A percentile compares a stretch with the other conserved stretches of the same genome.
Evolutionary conservation across 306 rosid genomes (phyloP).

Genomic region (Phaseolus lunatus): DNA sequence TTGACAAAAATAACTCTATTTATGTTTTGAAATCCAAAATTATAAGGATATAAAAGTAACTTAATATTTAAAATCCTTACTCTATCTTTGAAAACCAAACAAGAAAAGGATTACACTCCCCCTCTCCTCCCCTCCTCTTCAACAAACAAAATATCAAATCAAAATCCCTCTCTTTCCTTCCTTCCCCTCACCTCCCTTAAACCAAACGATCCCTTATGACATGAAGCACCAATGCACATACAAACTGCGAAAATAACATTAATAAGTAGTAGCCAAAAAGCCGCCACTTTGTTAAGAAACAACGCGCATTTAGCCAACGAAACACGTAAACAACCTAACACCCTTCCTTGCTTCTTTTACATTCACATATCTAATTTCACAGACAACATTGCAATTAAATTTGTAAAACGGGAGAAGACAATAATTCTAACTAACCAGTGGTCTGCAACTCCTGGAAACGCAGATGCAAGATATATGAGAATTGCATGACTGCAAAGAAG

Average conservation of each 20-base stretch:
- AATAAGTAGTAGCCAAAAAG: not conserved
- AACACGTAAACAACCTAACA: conserved; percentile 22
- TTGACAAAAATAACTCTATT: too few species aligned
- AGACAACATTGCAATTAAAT: conserved; percentile 7
- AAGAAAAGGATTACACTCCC: too few species aligned
- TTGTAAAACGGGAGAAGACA: conserved; percentile 19
- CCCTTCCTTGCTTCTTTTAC: not conserved
- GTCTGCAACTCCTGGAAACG: conserved; percentile 80
- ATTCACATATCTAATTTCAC: conserved; percentile 7
- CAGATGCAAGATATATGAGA: conserved; percentile 75
- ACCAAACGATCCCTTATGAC: too few species aligned
- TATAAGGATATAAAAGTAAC: too few species aligned
- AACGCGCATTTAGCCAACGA: not conserved
- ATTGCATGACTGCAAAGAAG: conserved; percentile 80
- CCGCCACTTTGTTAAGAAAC: not conserved
- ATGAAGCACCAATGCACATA: not conserved
- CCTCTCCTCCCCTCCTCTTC: too few species aligned
- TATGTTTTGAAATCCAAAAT: too few species aligned
- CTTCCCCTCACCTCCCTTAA: too few species aligned
- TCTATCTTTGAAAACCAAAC: too few species aligned
- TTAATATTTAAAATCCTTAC: too few species aligned
- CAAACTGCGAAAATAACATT: not conserved
- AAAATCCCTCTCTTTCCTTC: too few species aligned
- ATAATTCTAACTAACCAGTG: conserved; percentile 64
- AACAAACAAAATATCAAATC: too few species aligned